These are phyloP conservation scores for Clarireedia paspali DNA, from an alignment of 2,329 filamentous ascomycete species.

Conservation along the genomic window DNA sequence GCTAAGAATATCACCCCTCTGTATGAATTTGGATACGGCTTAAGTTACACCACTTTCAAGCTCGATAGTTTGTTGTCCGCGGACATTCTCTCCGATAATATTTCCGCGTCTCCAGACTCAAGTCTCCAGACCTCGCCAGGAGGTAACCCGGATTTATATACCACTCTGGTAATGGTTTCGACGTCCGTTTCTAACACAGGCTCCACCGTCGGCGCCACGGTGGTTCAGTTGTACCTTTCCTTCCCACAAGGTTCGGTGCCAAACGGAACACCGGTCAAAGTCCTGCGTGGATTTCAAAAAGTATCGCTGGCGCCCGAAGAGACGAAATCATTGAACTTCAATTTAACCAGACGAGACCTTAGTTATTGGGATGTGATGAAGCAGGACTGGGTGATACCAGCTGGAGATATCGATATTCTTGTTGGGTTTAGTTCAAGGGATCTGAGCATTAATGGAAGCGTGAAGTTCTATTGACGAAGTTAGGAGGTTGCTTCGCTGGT, in stretches of 20 bases:
- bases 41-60: constrained; percentile 69
- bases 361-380: constrained; percentile 71
- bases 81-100: neutral
- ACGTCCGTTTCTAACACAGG: constrained; percentile 47
- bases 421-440: constrained; percentile 19
- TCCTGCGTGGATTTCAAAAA: constrained; percentile 73
- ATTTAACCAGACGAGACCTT: constrained; percentile 70
- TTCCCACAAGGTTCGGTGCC: neutral
- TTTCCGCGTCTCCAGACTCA: constrained; percentile 12
- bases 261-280: constrained; percentile 35
- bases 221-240: constrained; percentile 30
- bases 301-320: constrained; percentile 60
- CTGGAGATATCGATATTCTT: constrained; percentile 11
- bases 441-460: constrained; percentile 4
- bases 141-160: constrained; percentile 48
- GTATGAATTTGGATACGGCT: constrained; percentile 72
- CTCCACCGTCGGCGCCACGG: constrained; percentile 21
- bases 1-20: constrained; percentile 47
- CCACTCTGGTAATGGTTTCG: constrained; percentile 39
- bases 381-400: constrained; percentile 66
- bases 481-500: too few relatives aligned
- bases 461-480: too few relatives aligned
- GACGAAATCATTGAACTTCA: constrained; percentile 54
- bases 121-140: constrained; percentile 39
- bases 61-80: constrained; percentile 33